These are phyloP conservation scores for Umbelopsis sp. DNA, from an alignment of 192 early-diverging fungal species.

Conservation along the genomic window DNA sequence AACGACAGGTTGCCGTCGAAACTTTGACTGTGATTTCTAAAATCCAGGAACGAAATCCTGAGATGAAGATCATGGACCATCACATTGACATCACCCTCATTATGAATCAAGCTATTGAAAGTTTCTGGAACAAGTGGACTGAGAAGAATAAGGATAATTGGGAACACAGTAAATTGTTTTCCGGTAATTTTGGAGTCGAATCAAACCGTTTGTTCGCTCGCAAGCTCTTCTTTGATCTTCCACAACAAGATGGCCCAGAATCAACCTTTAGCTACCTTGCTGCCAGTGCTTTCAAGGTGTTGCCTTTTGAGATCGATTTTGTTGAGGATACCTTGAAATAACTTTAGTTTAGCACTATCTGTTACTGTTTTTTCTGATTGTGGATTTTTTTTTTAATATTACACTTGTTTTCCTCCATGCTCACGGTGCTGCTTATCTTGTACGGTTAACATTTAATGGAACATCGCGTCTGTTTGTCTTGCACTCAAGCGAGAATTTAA, in stretches of 20 bases:
- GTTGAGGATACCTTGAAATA: background rate
- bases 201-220: constrained; percentile 64
- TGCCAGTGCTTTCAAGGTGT: constrained; percentile 40
- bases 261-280: constrained; percentile 72
- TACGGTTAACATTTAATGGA: no score
- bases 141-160: constrained; percentile 41
- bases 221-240: constrained; percentile 79
- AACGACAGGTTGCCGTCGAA: constrained; percentile 77
- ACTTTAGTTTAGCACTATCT: background rate
- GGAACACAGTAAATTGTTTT: constrained; percentile 14
- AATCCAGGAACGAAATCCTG: constrained; percentile 67
- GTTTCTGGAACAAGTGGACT: constrained; percentile 74
- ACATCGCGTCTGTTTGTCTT: no score
- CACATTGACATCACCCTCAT: constrained; percentile 61
- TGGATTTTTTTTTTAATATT: background rate
- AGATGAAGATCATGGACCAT: constrained; percentile 46
- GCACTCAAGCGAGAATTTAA: no score
- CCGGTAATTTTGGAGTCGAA: constrained; percentile 52
- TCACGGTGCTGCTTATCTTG: background rate
- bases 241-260: constrained; percentile 62
- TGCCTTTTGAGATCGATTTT: constrained; percentile 26
- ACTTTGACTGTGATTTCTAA: constrained; percentile 69
- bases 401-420: background rate
- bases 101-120: constrained; percentile 64
- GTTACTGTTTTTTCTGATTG: background rate